Evolutionary conservation across 257 asterid genomes (phyloP), one percentile per base, ranked within the genome.

Genomic region (Fraxinus cuspidata): DNA sequence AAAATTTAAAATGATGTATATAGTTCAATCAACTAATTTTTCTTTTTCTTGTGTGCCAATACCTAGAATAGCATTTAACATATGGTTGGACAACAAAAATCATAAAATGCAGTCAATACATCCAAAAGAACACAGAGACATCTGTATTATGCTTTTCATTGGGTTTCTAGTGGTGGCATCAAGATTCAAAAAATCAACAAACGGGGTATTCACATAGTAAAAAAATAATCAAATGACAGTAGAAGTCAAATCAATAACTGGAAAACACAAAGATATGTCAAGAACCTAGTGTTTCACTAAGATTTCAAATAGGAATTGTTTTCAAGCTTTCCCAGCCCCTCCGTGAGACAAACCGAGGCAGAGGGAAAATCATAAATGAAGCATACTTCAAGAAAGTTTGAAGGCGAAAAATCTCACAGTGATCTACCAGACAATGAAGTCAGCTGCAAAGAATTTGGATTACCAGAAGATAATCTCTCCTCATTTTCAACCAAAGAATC

Each of bases 351-450:
- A 27, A 11, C 64, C 23, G 23, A 53, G 25, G 21, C 23, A 53
- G 23, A 23, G 4, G 5, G 67, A 23, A 58, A n/a, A 60, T 63
- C 69, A 63, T 63, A 27, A 35, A 67, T 34, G 15, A 37, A 15
- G 74, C 64, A 71, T 53, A 40, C 77, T 71, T 64, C 68, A 60
- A 21, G 82, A 40, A 75, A 58, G 75, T 21, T 81, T 31, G 16
- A 13, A 56, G 76, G 73, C 60, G 13, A 80, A 88, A 64, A 88
- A 73, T 75, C 98, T 93, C 87, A 91, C 93, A 80, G 44, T 78
- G 91, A 70, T 80, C 79, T 78, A 81, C 78, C 88, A 80, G 85
- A 79, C 28, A 91, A 79, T 37, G 85, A 83, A 53, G 84, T 74
- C 70, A 73, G 51, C 78, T 79, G 85, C 79, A 72, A 73, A 74